Evolutionary conservation across 306 rosid genomes (phyloP).

Genomic region (Acacia melanoxylon): DNA sequence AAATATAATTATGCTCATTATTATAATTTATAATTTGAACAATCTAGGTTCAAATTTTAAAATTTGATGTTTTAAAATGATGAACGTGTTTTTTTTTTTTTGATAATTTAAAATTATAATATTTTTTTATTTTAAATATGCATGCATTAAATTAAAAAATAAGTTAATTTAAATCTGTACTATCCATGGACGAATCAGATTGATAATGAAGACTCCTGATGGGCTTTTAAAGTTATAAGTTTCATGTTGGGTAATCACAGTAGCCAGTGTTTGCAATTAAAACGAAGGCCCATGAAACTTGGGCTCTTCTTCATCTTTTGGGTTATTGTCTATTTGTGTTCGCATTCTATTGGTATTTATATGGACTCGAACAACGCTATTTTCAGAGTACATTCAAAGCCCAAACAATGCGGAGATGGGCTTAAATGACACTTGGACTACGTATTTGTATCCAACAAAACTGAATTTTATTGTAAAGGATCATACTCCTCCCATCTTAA

Average conservation of each 20-base stretch:
- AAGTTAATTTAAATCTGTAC: too few species aligned
- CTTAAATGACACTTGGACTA: neutral
- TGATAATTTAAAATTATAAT: too few species aligned
- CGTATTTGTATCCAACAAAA: neutral
- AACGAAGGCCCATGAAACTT: neutral
- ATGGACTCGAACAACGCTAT: neutral
- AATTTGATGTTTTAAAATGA: neutral
- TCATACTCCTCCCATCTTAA: too few species aligned
- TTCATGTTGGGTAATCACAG: neutral
- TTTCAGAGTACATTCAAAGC: neutral
- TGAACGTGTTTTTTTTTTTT: too few species aligned
- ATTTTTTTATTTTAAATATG: neutral
- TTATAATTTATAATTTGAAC: too few species aligned
- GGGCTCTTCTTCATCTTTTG: neutral
- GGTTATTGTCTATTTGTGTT: neutral
- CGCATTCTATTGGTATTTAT: neutral
- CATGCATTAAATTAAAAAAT: neutral
- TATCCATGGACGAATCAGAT: neutral
- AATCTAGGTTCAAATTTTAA: neutral
- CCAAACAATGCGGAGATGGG: neutral
- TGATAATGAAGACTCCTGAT: neutral
- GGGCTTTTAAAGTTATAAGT: neutral
- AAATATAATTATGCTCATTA: neutral
- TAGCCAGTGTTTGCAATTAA: neutral
- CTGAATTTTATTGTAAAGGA: neutral